phyloP scores from a whole-genome alignment of 306 rosid genomes.

The Echinosophora koreensis region DNA sequence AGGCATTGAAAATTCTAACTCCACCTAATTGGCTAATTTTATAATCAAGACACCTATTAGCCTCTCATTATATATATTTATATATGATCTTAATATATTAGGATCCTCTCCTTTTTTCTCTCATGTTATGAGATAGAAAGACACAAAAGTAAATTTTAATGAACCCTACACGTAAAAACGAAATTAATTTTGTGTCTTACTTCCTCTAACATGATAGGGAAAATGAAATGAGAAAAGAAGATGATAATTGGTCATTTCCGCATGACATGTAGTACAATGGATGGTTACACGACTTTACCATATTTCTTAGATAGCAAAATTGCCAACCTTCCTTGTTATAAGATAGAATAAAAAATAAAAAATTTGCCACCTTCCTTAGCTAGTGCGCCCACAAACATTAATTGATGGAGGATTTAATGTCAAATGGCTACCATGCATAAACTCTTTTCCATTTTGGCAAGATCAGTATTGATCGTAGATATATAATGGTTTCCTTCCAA shows the following conservation, averaged over 20 bases:
- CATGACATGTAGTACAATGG: slow-evolving; percentile 38
- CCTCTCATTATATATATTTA: neutral
- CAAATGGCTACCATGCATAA: slow-evolving; percentile 6
- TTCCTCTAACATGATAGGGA: no score
- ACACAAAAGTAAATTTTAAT: no score
- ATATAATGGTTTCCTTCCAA: slow-evolving; percentile 41
- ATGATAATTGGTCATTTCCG: neutral
- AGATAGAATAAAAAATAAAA: no score
- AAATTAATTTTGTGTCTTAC: no score
- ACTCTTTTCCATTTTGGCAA: slow-evolving; percentile 19
- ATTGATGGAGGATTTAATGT: neutral
- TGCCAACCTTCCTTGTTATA: slow-evolving; percentile 2
- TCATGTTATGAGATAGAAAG: no score
- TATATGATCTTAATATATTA: no score
- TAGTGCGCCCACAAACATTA: slow-evolving; percentile 31
- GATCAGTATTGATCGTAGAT: neutral
- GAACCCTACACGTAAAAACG: no score
- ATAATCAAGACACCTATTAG: slow-evolving; percentile 1
- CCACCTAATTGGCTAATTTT: slow-evolving; percentile 41
- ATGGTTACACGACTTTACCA: slow-evolving; percentile 41
- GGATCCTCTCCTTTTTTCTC: no score
- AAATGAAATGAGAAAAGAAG: no score
- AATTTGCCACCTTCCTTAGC: slow-evolving; percentile 7
- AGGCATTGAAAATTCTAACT: slow-evolving; percentile 46
- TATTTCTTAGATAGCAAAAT: slow-evolving; percentile 5